These are phyloP conservation scores for Solanum dulcamara DNA, from an alignment of 257 asterid species.

Conservation along the genomic window DNA sequence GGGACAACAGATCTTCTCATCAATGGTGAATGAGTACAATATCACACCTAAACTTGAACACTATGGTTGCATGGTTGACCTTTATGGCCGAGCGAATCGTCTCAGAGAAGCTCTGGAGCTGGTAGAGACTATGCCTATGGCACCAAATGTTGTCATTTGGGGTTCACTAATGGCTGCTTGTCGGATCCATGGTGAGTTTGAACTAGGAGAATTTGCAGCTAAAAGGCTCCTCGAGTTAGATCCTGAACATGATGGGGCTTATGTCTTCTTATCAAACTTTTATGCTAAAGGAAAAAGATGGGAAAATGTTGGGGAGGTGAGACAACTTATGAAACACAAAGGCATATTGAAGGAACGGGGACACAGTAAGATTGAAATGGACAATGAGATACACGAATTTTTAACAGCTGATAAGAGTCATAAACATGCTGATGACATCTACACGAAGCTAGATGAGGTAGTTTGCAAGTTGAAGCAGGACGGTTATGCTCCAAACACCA, in stretches of 20 bases:
- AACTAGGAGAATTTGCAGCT: conserved; percentile 67
- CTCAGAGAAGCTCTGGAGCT: conserved; percentile 44
- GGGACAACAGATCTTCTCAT: conserved; percentile 36
- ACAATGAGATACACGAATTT: conserved; percentile 38
- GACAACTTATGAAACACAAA: conserved; percentile 31
- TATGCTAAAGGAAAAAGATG: conserved; percentile 51
- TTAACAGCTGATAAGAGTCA: conserved; percentile 50
- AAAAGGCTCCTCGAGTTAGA: conserved; percentile 50
- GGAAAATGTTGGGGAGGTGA: conserved; percentile 41
- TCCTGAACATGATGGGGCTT: conserved; percentile 76
- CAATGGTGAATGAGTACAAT: conserved; percentile 47
- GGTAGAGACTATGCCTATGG: conserved; percentile 65
- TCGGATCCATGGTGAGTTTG: conserved; percentile 46
- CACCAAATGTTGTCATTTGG: conserved; percentile 70
- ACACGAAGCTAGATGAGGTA: conserved; percentile 40
- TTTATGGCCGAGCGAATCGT: conserved; percentile 56
- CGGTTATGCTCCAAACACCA: conserved; percentile 41
- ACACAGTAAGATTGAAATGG: conserved; percentile 46
- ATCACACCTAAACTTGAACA: conserved; percentile 59
- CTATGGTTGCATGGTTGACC: conserved; percentile 80
- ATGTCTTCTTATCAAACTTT: conserved; percentile 51
- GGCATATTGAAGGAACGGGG: conserved; percentile 55
- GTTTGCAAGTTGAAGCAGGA: conserved; percentile 32
- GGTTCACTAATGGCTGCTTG: conserved; percentile 78
- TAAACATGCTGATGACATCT: conserved; percentile 32